Conservation (phyloP, 495 filamentous ascomycete genomes). For the Apodospora peruviana region DNA sequence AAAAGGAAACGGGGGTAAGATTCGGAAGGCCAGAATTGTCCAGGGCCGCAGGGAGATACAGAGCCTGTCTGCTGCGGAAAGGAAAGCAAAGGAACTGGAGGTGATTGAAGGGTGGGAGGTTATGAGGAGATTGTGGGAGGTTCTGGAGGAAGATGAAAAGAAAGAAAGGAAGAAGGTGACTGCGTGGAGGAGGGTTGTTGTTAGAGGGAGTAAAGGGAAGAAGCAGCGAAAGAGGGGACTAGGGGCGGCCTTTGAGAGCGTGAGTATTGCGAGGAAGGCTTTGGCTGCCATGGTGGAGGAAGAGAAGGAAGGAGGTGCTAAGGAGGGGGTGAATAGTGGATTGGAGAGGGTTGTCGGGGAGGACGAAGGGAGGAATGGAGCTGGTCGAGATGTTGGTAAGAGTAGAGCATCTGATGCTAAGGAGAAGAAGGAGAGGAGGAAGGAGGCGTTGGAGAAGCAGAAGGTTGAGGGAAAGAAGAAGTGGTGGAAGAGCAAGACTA, state of each 20-base stretch:
- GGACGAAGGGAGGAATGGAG: conserved; percentile 8
- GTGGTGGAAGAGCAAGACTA: too few relatives aligned
- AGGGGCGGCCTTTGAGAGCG: conserved; percentile 42
- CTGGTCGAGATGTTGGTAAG: conserved; percentile 10
- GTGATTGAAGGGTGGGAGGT: conserved; percentile 39
- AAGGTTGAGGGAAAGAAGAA: not conserved
- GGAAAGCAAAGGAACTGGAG: not conserved
- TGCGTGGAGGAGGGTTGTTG: conserved; percentile 23
- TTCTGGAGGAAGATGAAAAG: conserved; percentile 32
- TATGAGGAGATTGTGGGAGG: conserved; percentile 34
- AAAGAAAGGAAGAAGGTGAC: conserved; percentile 22
- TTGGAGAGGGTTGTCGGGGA: conserved; percentile 18
- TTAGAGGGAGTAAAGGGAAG: conserved; percentile 4
- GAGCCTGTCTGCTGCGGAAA: conserved; percentile 15
- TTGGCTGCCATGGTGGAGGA: conserved; percentile 32
- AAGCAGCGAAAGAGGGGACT: conserved; percentile 24
- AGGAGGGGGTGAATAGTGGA: too few relatives aligned
- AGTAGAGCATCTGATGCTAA: conserved; percentile 12
- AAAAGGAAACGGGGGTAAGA: conserved; percentile 34
- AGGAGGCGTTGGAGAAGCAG: not conserved
- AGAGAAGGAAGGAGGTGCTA: conserved; percentile 12
- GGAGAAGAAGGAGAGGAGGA: conserved; percentile 10
- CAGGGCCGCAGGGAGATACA: conserved; percentile 38
- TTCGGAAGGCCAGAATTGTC: conserved; percentile 43
- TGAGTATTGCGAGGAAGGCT: conserved; percentile 34